A percentile compares a stretch with the other conserved stretches of the same genome.
Evolutionary conservation across 169 alveolate species (phyloP).

Genomic region (Perkinsus olseni): DNA sequence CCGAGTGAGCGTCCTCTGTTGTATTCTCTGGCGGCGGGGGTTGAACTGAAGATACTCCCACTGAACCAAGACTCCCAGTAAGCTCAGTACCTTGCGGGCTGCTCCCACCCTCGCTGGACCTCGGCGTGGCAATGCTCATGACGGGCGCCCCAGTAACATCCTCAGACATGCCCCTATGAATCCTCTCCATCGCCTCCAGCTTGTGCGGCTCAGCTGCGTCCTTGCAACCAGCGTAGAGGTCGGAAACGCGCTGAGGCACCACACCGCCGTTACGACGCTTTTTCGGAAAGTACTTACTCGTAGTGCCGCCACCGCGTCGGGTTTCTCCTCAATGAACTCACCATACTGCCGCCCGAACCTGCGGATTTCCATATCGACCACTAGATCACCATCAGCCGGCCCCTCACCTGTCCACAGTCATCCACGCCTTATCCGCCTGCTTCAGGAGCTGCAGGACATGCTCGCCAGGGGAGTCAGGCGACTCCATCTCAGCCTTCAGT

Average conservation of each 20-base stretch:
- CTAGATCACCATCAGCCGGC: neutral
- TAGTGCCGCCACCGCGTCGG: neutral
- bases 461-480: neutral
- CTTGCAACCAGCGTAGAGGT: neutral
- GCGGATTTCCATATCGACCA: neutral
- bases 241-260: neutral
- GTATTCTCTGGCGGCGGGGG: neutral
- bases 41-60: neutral
- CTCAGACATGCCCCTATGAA: neutral
- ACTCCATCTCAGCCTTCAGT: neutral
- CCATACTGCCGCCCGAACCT: neutral
- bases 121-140: neutral
- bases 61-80: neutral
- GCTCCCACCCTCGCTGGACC: neutral
- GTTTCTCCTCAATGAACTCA: neutral
- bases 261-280: neutral
- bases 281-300: neutral
- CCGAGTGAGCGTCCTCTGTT: neutral
- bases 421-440: neutral
- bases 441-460: neutral
- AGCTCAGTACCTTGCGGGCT: neutral
- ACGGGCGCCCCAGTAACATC: neutral
- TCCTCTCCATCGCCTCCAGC: conserved; percentile 3
- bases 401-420: neutral
- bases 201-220: neutral